Conservation (phyloP, 225 moss, liverwort and hornwort genomes). For the Rhytidiadelphus loreus region DNA sequence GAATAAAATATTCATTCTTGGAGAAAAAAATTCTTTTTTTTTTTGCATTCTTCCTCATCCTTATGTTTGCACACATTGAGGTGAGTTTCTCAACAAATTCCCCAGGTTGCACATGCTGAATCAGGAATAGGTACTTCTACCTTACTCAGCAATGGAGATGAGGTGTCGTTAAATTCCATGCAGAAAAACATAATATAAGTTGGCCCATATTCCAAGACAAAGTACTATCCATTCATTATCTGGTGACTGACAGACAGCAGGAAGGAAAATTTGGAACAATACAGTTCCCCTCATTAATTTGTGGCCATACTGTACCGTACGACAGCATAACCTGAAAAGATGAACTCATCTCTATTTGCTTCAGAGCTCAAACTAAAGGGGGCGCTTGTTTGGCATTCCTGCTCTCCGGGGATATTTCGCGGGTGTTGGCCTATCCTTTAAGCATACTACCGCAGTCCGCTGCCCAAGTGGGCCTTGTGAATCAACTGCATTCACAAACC, state of each 20-base stretch:
- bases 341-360: neutral
- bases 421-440: constrained; percentile 67
- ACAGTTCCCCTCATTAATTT: neutral
- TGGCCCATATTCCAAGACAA: neutral
- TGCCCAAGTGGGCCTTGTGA: constrained; percentile 75
- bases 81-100: too few species aligned
- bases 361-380: constrained; percentile 29
- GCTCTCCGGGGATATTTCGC: constrained; percentile 75
- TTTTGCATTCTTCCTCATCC: too few species aligned
- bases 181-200: neutral
- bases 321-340: neutral
- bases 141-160: neutral
- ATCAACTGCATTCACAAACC: constrained; percentile 38
- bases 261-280: neutral
- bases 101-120: too few species aligned
- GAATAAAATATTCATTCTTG: too few species aligned
- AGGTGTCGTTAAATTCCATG: neutral
- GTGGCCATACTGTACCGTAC: neutral
- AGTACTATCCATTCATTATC: neutral
- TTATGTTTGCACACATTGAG: too few species aligned
- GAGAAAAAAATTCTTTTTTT: too few species aligned
- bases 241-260: neutral
- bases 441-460: constrained; percentile 81
- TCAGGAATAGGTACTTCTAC: too few species aligned
- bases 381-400: constrained; percentile 76